Conservation (phyloP, 495 filamentous ascomycete genomes). For the Lentithecium fluviatile region DNA sequence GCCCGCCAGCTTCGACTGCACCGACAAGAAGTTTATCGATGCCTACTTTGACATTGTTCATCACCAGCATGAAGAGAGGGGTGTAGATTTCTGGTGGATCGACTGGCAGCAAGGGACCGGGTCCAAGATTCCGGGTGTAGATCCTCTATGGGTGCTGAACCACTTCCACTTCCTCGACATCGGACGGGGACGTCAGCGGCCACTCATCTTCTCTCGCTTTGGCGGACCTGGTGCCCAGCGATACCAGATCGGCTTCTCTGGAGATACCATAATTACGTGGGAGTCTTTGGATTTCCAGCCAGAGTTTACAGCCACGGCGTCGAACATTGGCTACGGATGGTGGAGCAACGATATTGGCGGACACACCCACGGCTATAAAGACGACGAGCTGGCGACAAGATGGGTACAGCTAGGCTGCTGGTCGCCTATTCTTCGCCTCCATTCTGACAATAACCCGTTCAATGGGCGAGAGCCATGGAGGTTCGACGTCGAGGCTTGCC, state of each 20-base stretch:
- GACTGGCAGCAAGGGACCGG: slow-evolving; percentile 62
- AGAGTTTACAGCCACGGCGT: slow-evolving; percentile 61
- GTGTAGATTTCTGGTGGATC: slow-evolving; percentile 61
- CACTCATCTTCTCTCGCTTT: slow-evolving; percentile 54
- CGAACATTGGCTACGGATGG: slow-evolving; percentile 65
- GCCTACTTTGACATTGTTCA: slow-evolving; percentile 60
- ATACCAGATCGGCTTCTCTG: slow-evolving; percentile 63
- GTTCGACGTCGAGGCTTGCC: slow-evolving; percentile 44
- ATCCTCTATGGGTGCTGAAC: slow-evolving; percentile 63
- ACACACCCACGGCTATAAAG: slow-evolving; percentile 51
- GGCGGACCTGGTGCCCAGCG: slow-evolving; percentile 59
- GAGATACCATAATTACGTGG: slow-evolving; percentile 58
- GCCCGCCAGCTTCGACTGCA: slow-evolving; percentile 56
- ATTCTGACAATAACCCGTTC: slow-evolving; percentile 54
- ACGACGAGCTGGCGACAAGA: slow-evolving; percentile 55
- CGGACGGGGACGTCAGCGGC: slow-evolving; percentile 36
- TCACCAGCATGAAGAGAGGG: slow-evolving; percentile 50
- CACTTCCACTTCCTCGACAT: slow-evolving; percentile 60
- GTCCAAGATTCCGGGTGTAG: slow-evolving; percentile 54
- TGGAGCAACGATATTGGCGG: slow-evolving; percentile 66
- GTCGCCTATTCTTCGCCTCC: slow-evolving; percentile 58
- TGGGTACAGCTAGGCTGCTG: slow-evolving; percentile 61
- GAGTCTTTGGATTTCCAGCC: slow-evolving; percentile 58
- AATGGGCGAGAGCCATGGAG: slow-evolving; percentile 59
- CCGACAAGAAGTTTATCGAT: slow-evolving; percentile 52